phyloP scores from a whole-genome alignment of 2,329 filamentous ascomycete genomes.

The Sclerotinia glacialis region DNA sequence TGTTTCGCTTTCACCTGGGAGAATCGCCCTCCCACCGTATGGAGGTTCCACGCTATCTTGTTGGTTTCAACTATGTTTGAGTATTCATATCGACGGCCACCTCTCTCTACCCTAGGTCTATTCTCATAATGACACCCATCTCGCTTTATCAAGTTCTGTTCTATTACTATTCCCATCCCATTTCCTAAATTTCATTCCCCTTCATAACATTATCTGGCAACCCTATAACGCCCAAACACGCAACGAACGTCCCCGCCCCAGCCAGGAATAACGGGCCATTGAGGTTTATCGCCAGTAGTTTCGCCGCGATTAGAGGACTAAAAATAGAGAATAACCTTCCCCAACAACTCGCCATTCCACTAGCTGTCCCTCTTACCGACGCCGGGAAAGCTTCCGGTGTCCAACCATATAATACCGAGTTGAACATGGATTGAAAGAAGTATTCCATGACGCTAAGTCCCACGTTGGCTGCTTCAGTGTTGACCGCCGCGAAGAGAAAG shows the following conservation, averaged over 20 bases:
- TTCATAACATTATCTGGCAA: constrained; percentile 41
- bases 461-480: constrained; percentile 35
- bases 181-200: constrained; percentile 17
- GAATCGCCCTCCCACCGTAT: background rate
- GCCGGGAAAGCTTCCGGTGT: constrained; percentile 42
- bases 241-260: constrained; percentile 52
- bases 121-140: background rate
- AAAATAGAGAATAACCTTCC: constrained; percentile 57
- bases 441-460: constrained; percentile 38
- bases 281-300: constrained; percentile 42
- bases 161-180: background rate
- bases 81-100: background rate
- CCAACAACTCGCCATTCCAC: constrained; percentile 57
- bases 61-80: background rate
- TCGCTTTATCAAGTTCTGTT: background rate
- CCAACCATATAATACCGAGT: constrained; percentile 32
- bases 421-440: constrained; percentile 37
- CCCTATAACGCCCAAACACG: constrained; percentile 50
- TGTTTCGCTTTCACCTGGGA: background rate
- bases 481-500: constrained; percentile 34
- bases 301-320: constrained; percentile 54
- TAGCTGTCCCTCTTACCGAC: constrained; percentile 50
- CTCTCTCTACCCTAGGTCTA: background rate
- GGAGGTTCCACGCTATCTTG: background rate
- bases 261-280: constrained; percentile 56